These are phyloP conservation scores for Dendrobium huoshanense DNA, from an alignment of 106 monocot genomes.

Conservation along the genomic window DNA sequence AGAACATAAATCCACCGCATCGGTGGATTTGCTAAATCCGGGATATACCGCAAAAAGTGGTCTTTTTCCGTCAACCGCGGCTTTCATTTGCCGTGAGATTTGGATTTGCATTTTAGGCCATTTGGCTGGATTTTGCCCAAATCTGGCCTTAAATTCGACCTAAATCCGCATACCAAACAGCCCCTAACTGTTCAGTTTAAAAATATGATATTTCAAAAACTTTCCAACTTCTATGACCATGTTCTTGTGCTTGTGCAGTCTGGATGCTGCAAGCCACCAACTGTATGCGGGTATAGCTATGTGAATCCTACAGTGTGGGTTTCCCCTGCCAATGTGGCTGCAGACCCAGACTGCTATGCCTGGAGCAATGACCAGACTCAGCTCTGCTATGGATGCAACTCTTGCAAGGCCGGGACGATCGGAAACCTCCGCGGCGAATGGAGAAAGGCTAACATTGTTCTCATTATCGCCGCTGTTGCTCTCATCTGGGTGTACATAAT, in stretches of 20 bases:
- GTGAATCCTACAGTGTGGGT: constrained; percentile 91
- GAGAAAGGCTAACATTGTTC: constrained; percentile 68
- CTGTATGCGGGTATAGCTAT: constrained; percentile 64
- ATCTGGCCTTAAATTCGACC: too few species aligned
- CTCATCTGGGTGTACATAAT: constrained; percentile 79
- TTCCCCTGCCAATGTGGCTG: constrained; percentile 45
- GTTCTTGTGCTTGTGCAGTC: constrained; percentile 38
- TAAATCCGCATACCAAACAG: too few species aligned
- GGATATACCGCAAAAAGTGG: too few species aligned
- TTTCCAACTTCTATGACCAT: too few species aligned
- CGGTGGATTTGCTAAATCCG: too few species aligned
- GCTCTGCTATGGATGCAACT: constrained; percentile 73
- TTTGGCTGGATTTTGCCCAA: too few species aligned
- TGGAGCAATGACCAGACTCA: constrained; percentile 81
- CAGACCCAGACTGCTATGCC: constrained; percentile 55
- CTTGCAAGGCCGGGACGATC: constrained; percentile 77
- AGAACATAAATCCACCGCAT: too few species aligned
- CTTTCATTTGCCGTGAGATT: too few species aligned
- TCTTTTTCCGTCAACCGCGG: too few species aligned
- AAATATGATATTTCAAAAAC: too few species aligned
- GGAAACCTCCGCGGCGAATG: constrained; percentile 72
- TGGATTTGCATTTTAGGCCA: too few species aligned
- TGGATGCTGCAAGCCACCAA: constrained; percentile 90
- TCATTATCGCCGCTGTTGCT: constrained; percentile 61
- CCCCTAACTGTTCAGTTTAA: too few species aligned